These are phyloP conservation scores for Aspergillus cristatus DNA, from an alignment of 495 filamentous ascomycete species.

Conservation along the genomic window DNA sequence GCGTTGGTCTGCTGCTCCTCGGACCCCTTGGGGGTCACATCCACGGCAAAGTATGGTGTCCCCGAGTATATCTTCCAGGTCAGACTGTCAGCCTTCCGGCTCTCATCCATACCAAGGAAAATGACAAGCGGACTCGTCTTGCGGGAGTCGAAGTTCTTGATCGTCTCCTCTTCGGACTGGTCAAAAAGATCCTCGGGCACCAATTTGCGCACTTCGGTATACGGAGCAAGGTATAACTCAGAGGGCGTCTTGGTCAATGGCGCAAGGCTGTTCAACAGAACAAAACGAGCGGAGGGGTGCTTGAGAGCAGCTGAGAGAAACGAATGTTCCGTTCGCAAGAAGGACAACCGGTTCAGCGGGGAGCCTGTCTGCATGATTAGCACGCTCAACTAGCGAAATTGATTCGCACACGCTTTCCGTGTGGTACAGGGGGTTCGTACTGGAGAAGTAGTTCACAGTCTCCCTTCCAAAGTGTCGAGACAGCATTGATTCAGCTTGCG, in stretches of 20 bases:
- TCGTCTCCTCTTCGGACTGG: slow-evolving; percentile 60
- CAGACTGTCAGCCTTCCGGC: slow-evolving; percentile 36
- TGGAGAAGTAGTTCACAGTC: slow-evolving; percentile 91
- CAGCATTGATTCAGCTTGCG: slow-evolving; percentile 72
- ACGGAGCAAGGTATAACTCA: slow-evolving; percentile 51
- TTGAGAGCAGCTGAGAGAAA: slow-evolving; percentile 72
- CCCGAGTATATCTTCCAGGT: slow-evolving; percentile 60
- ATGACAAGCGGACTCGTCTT: slow-evolving; percentile 58
- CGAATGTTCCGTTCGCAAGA: slow-evolving; percentile 66
- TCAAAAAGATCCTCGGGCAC: slow-evolving; percentile 63
- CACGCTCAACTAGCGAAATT: slow-evolving; percentile 1
- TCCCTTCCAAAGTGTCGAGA: slow-evolving; percentile 82
- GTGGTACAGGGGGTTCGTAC: slow-evolving; percentile 25
- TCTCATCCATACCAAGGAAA: slow-evolving; percentile 82
- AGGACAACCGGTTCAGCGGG: slow-evolving; percentile 71
- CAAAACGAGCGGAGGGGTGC: slow-evolving; percentile 60
- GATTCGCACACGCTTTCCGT: neutral
- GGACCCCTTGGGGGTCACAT: slow-evolving; percentile 66
- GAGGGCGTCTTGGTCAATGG: slow-evolving; percentile 56
- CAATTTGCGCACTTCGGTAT: slow-evolving; percentile 56
- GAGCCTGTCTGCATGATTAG: slow-evolving; percentile 41
- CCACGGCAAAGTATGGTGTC: slow-evolving; percentile 77
- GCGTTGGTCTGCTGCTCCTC: slow-evolving; percentile 37
- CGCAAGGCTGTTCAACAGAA: slow-evolving; percentile 69
- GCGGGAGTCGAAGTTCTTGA: slow-evolving; percentile 66